Conservation (phyloP, 805 yeast species). For the Barnettozyma californica region DNA sequence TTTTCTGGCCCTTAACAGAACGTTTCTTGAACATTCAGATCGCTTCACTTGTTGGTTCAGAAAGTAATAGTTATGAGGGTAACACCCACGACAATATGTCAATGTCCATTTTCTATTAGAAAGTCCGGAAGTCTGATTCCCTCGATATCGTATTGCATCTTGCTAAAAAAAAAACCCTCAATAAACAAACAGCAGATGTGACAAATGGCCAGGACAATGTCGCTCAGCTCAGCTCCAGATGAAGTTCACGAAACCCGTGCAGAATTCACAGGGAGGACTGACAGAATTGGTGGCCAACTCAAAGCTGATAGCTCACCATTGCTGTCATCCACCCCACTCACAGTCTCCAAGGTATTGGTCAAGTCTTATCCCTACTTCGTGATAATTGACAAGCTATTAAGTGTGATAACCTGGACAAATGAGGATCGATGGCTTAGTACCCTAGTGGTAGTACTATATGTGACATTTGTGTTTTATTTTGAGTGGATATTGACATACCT, state of each 20-base stretch:
- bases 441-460: constrained; percentile 49
- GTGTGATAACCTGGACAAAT: constrained; percentile 86
- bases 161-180: too few species aligned
- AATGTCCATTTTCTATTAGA: not conserved
- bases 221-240: constrained; percentile 12
- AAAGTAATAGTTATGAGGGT: too few species aligned
- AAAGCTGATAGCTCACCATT: constrained; percentile 55
- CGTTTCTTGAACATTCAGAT: constrained; percentile 37
- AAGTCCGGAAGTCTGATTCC: too few species aligned
- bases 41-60: not conserved
- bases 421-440: constrained; percentile 76
- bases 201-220: constrained; percentile 9
- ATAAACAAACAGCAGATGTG: not conserved
- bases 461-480: constrained; percentile 65
- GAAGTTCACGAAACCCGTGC: constrained; percentile 34
- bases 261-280: constrained; percentile 34
- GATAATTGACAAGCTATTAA: constrained; percentile 61
- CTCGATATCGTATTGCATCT: too few species aligned
- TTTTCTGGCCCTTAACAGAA: constrained; percentile 18
- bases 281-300: constrained; percentile 23
- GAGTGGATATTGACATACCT: constrained; percentile 73
- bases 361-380: constrained; percentile 81
- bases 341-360: constrained; percentile 77
- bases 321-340: constrained; percentile 84
- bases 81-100: too few species aligned